Evolutionary conservation across 1,284 basidiomycete genomes (phyloP).

Genomic region (Papiliotrema laurentii): DNA sequence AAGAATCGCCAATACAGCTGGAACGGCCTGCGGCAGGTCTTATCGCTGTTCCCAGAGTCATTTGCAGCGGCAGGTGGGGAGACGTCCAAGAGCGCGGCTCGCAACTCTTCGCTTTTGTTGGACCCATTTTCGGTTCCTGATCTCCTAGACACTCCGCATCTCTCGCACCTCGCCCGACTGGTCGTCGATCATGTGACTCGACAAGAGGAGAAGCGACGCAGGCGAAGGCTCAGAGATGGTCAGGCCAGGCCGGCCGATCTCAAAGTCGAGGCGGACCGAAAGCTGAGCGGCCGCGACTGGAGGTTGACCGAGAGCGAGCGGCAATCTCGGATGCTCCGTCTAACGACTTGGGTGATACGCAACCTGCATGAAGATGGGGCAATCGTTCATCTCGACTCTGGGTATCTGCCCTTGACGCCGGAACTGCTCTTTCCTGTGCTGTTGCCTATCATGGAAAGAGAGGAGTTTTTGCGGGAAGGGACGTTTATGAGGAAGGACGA

Average conservation of each 20-base stretch:
- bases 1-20: too few species aligned
- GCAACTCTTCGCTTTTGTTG: not conserved
- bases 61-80: not conserved
- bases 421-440: constrained; percentile 30
- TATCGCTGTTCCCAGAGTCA: constrained; percentile 16
- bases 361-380: constrained; percentile 23
- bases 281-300: constrained; percentile 7
- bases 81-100: not conserved
- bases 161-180: constrained; percentile 22
- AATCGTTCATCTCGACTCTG: constrained; percentile 25
- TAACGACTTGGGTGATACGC: constrained; percentile 27
- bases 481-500: constrained; percentile 16
- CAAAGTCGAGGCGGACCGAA: constrained; percentile 7
- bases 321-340: constrained; percentile 14
- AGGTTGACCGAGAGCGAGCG: constrained; percentile 14
- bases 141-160: constrained; percentile 15
- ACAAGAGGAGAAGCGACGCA: constrained; percentile 25
- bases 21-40: too few species aligned
- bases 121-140: constrained; percentile 17
- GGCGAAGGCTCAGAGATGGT: constrained; percentile 23
- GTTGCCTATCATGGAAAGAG: constrained; percentile 16
- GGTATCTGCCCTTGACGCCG: constrained; percentile 33
- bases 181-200: constrained; percentile 24
- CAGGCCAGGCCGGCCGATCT: constrained; percentile 16
- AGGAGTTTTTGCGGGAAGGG: constrained; percentile 9